These are phyloP conservation scores for Chenopodium formosanum DNA, from an alignment of 148 eudicot genomes.

Conservation along the genomic window DNA sequence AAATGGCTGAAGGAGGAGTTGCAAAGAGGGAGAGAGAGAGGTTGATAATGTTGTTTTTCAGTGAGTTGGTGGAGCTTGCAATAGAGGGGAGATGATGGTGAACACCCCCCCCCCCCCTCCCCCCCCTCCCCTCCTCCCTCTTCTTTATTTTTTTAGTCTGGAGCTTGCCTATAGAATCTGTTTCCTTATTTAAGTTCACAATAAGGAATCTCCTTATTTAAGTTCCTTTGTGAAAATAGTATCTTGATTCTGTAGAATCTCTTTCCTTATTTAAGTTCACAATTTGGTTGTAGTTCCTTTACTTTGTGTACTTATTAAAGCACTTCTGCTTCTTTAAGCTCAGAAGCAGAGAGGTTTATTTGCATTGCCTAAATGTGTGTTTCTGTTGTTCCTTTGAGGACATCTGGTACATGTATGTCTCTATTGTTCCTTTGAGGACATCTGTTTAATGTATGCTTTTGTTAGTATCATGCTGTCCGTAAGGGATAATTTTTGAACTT, in stretches of 20 bases:
- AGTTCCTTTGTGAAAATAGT: neutral
- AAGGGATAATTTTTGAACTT: neutral
- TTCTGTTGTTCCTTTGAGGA: neutral
- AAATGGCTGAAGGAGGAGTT: too few relatives aligned
- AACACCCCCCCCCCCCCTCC: too few relatives aligned
- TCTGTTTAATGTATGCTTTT: neutral
- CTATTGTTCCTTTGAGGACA: too few relatives aligned
- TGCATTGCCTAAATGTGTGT: neutral
- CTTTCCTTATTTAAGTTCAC: neutral
- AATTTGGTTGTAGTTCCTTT: neutral
- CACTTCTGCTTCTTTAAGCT: neutral
- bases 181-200: too few relatives aligned
- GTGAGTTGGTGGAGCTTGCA: too few relatives aligned
- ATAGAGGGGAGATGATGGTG: too few relatives aligned
- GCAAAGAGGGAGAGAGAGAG: too few relatives aligned
- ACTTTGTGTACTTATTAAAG: neutral
- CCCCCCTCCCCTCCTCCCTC: too few relatives aligned
- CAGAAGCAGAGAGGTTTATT: neutral
- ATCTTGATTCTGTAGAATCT: neutral
- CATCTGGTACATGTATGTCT: neutral
- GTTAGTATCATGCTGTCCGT: neutral
- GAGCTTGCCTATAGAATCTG: neutral
- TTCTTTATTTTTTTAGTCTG: too few relatives aligned
- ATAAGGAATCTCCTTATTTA: too few relatives aligned
- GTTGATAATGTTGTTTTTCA: too few relatives aligned